Evolutionary conservation across 208 protist genomes (phyloP).

Genomic region (Lotmaria passim): DNA sequence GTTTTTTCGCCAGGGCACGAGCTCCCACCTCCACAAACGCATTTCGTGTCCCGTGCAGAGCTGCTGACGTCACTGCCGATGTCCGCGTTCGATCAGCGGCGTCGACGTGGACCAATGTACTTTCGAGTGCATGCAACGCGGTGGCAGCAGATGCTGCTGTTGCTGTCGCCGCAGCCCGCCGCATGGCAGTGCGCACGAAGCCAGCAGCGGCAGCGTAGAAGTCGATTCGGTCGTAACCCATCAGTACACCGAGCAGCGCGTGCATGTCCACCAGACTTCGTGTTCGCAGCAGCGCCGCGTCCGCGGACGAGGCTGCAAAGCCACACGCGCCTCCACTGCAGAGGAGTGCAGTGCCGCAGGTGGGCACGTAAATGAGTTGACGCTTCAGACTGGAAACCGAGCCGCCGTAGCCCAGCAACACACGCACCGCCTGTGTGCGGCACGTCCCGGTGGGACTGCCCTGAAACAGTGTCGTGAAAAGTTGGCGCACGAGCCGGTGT

Average conservation of each 20-base stretch:
- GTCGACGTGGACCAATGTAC: conserved; percentile 12
- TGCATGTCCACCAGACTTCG: conserved; percentile 50
- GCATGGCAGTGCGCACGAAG: conserved; percentile 32
- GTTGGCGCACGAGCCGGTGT: conserved; percentile 17
- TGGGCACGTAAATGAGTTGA: conserved; percentile 30
- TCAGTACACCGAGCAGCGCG: conserved; percentile 54
- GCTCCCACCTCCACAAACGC: conserved; percentile 29
- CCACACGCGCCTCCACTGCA: background rate
- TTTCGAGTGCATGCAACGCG: conserved; percentile 10
- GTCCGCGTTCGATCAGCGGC: background rate
- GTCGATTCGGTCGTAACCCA: conserved; percentile 46
- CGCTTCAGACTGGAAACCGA: conserved; percentile 22
- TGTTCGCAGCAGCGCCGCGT: conserved; percentile 34
- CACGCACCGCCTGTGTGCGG: conserved; percentile 33
- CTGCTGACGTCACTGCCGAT: background rate
- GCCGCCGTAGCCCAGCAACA: conserved; percentile 45
- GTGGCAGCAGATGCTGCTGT: background rate
- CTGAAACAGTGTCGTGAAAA: conserved; percentile 21
- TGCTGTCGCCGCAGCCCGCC: conserved; percentile 4
- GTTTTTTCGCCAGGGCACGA: conserved; percentile 12
- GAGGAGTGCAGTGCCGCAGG: background rate
- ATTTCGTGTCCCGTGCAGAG: background rate
- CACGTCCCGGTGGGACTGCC: conserved; percentile 17
- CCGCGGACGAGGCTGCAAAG: background rate
- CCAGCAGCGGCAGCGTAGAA: conserved; percentile 50